Conservation (phyloP, 805 yeast species). For the Saccharomycopsis guyanensis region DNA sequence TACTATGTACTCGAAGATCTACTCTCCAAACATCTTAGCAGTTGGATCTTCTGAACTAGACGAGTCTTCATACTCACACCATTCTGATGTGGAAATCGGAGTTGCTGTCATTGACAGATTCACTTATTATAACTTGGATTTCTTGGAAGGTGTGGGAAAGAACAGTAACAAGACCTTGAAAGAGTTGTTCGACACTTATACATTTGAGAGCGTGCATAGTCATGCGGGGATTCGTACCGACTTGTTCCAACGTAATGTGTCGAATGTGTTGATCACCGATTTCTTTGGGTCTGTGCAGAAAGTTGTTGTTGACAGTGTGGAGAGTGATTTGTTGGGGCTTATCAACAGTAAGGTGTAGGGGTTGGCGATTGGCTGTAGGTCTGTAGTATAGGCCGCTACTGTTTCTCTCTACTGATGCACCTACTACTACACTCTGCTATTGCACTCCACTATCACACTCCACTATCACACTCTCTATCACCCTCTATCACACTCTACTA, state of each 20-base stretch:
- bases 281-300: constrained; percentile 91
- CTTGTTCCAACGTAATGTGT: constrained; percentile 55
- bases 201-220: constrained; percentile 80
- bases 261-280: constrained; percentile 75
- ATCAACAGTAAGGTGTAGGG: too few relatives aligned
- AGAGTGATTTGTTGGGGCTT: constrained; percentile 37
- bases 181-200: constrained; percentile 78
- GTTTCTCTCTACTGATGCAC: too few relatives aligned
- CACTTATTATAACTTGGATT: constrained; percentile 86
- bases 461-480: too few relatives aligned
- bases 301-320: constrained; percentile 56
- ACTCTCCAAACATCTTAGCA: constrained; percentile 85
- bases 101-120: constrained; percentile 97
- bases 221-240: constrained; percentile 91
- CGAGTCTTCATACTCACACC: constrained; percentile 91
- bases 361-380: too few relatives aligned
- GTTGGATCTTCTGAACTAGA: constrained; percentile 86
- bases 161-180: constrained; percentile 68
- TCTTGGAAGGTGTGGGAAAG: constrained; percentile 72
- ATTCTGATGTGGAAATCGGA: constrained; percentile 91
- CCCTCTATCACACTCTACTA: too few relatives aligned
- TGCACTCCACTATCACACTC: too few relatives aligned
- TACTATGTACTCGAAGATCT: constrained; percentile 89
- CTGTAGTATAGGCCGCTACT: too few relatives aligned
- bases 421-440: too few relatives aligned